Conservation (phyloP, 768 basidiomycete genomes). For the Ramaria sp. region DNA sequence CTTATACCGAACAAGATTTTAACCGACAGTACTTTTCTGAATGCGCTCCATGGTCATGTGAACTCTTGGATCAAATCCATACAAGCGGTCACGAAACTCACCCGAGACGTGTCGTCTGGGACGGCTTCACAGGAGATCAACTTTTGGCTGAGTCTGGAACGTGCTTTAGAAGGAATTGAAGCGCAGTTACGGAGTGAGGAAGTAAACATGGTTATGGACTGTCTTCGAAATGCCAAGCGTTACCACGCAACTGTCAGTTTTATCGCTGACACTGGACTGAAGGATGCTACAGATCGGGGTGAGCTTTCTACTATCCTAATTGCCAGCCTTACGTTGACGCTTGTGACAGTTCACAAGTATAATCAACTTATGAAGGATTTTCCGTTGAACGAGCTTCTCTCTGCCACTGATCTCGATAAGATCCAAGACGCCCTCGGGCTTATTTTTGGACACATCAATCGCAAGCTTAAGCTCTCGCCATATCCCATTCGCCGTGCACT, state of each 20-base stretch:
- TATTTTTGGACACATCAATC: conserved; percentile 90
- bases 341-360: conserved; percentile 78
- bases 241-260: conserved; percentile 97
- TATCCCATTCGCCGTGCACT: conserved; percentile 95
- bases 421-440: conserved; percentile 79
- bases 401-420: conserved; percentile 93
- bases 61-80: conserved; percentile 98
- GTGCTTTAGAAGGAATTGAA: conserved; percentile 89
- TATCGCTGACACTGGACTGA: conserved; percentile 93
- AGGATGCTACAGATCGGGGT: conserved; percentile 87
- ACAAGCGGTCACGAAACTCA: conserved; percentile 93
- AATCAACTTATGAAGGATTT: conserved; percentile 99
- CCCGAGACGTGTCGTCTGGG: conserved; percentile 83
- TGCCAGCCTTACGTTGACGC: neutral
- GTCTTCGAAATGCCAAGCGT: conserved; percentile 88
- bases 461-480: conserved; percentile 90
- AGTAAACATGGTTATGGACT: conserved; percentile 88
- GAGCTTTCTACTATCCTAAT: conserved; percentile 17
- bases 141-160: conserved; percentile 94
- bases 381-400: conserved; percentile 90
- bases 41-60: conserved; percentile 85
- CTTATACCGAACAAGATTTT: conserved; percentile 65
- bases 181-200: conserved; percentile 85
- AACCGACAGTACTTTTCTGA: conserved; percentile 85
- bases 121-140: conserved; percentile 99